These are phyloP conservation scores for Acidomyces sp. DNA, from an alignment of 495 filamentous ascomycete species.

Conservation along the genomic window DNA sequence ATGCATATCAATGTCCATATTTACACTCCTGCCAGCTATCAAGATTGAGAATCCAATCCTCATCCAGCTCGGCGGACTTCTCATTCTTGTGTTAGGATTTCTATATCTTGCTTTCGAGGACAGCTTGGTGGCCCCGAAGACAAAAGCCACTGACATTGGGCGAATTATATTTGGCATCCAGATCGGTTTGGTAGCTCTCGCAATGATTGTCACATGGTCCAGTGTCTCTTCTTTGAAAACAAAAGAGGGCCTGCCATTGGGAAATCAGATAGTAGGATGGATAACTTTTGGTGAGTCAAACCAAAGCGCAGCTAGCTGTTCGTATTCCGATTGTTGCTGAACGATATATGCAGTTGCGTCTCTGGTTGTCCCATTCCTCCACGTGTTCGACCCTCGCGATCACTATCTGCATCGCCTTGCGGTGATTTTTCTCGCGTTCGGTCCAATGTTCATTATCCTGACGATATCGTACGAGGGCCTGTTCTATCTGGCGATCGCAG, in stretches of 20 bases:
- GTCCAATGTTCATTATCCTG: conserved; percentile 87
- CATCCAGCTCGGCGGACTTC: conserved; percentile 68
- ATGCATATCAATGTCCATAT: conserved; percentile 73
- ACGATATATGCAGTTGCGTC: conserved; percentile 56
- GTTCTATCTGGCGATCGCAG: conserved; percentile 84
- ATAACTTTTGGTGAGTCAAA: conserved; percentile 53
- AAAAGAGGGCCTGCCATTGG: conserved; percentile 72
- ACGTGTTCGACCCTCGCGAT: conserved; percentile 67
- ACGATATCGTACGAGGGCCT: conserved; percentile 97
- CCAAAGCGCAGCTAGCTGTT: neutral
- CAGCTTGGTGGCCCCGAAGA: conserved; percentile 36
- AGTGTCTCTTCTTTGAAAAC: conserved; percentile 72
- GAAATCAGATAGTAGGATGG: conserved; percentile 86
- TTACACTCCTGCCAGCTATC: conserved; percentile 76
- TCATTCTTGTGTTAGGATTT: conserved; percentile 70
- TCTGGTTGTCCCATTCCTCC: conserved; percentile 64
- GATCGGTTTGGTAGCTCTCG: conserved; percentile 71
- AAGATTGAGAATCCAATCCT: conserved; percentile 66
- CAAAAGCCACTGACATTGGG: conserved; percentile 20
- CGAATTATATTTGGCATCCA: conserved; percentile 26
- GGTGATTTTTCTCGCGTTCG: conserved; percentile 84
- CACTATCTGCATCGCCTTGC: conserved; percentile 84
- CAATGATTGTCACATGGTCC: conserved; percentile 75
- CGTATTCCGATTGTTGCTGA: neutral
- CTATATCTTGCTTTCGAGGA: conserved; percentile 76